Evolutionary conservation across 192 early-diverging fungal species (phyloP).

Genomic region (Rhizoclosmatium globosum): DNA sequence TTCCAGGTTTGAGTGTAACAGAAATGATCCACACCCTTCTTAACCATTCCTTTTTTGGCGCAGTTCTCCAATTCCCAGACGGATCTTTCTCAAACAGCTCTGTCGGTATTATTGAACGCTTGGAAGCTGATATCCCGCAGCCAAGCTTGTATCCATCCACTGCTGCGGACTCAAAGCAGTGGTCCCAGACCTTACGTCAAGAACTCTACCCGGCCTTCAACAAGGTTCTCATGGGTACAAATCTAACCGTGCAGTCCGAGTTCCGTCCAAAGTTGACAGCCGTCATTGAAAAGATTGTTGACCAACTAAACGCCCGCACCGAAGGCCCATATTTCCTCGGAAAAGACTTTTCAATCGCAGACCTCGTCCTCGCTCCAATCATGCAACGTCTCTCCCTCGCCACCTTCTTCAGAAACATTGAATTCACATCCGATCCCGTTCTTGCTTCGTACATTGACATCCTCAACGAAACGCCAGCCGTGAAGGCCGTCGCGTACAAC

Average conservation of each 20-base stretch:
- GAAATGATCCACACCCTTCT: background rate
- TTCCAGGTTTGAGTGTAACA: background rate
- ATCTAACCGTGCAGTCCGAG: slow-evolving; percentile 27
- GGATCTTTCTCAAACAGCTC: slow-evolving; percentile 24
- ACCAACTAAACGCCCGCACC: background rate
- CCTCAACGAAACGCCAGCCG: background rate
- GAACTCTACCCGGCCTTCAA: slow-evolving; percentile 11
- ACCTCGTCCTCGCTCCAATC: slow-evolving; percentile 30
- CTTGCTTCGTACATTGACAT: background rate
- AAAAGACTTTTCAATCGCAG: background rate
- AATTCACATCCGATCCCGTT: background rate
- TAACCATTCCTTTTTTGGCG: background rate
- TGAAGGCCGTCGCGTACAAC: background rate
- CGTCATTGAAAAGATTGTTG: slow-evolving; percentile 8
- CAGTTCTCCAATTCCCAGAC: slow-evolving; percentile 32
- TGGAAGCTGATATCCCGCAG: background rate
- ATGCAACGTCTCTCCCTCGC: slow-evolving; percentile 26
- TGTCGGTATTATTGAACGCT: slow-evolving; percentile 12
- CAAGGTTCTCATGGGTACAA: slow-evolving; percentile 23
- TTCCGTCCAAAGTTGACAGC: slow-evolving; percentile 27
- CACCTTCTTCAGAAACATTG: slow-evolving; percentile 33
- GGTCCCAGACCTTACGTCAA: background rate
- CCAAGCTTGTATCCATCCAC: slow-evolving; percentile 2
- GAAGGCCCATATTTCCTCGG: slow-evolving; percentile 16
- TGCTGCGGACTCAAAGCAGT: background rate